Percentiles rank a stretch among this genome's conserved stretches.
Evolutionary conservation across 768 basidiomycete genomes (phyloP).

Genomic region (Tricholoma saponaceum): DNA sequence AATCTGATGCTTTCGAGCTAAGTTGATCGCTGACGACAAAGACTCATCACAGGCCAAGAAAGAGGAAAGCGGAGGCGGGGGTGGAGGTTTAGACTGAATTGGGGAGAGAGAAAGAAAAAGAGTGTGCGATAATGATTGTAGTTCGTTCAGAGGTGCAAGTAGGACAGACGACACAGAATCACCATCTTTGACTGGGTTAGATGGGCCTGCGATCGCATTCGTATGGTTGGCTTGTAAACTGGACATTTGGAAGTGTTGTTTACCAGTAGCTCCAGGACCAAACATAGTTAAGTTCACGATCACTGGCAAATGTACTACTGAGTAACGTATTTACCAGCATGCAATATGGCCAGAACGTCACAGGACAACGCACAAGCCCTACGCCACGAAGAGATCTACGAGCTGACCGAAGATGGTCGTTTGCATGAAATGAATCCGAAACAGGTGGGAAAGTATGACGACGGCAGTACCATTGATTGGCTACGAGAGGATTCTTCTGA

Average conservation of each 20-base stretch:
- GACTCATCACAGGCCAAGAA: constrained; percentile 62
- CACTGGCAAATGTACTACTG: too few species aligned
- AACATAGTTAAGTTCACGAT: too few species aligned
- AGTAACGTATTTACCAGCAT: not conserved
- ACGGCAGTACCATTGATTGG: constrained; percentile 68
- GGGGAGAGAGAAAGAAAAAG: constrained; percentile 76
- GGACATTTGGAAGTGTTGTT: constrained; percentile 3
- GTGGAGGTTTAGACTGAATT: constrained; percentile 56
- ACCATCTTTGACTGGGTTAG: constrained; percentile 6
- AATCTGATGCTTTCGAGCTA: constrained; percentile 69
- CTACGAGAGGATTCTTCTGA: constrained; percentile 61
- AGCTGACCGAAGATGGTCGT: constrained; percentile 41
- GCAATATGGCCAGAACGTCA: not conserved
- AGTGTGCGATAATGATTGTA: constrained; percentile 60
- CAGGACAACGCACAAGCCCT: not conserved
- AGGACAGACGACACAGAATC: constrained; percentile 60
- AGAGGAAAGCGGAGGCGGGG: constrained; percentile 51
- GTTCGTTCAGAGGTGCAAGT: constrained; percentile 54
- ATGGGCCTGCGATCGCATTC: constrained; percentile 10
- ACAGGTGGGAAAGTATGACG: constrained; percentile 40
- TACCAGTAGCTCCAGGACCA: constrained; percentile 6
- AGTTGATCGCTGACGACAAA: constrained; percentile 60
- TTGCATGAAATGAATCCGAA: constrained; percentile 25
- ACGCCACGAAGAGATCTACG: constrained; percentile 39
- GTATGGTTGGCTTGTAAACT: not conserved